Percentiles rank a stretch among this genome's conserved stretches.
phyloP scores from a whole-genome alignment of 2,329 filamentous ascomycete species.

The Talaromyces marneffei region DNA sequence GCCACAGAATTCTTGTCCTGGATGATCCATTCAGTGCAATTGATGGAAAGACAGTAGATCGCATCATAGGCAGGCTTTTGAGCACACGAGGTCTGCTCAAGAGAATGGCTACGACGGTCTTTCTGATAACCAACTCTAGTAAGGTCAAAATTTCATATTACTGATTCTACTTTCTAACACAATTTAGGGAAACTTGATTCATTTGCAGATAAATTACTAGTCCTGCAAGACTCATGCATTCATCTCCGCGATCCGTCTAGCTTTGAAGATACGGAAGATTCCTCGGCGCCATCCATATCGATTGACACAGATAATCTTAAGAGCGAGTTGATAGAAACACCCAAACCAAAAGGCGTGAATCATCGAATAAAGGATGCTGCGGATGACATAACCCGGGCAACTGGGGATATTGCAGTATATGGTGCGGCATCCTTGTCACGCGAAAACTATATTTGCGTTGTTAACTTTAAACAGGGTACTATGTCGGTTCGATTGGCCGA shows the following conservation, averaged over 20 bases:
- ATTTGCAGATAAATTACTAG: neutral
- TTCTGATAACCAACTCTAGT: conserved; percentile 11
- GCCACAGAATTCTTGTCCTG: neutral
- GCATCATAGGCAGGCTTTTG: conserved; percentile 1
- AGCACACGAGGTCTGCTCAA: conserved; percentile 2
- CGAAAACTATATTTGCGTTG: neutral
- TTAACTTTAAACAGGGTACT: neutral
- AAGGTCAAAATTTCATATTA: neutral
- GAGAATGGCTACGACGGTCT: neutral
- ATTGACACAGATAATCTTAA: neutral
- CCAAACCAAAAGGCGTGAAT: neutral
- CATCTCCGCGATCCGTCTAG: neutral
- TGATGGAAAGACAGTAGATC: neutral
- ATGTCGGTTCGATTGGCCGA: neutral
- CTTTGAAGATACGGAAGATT: neutral
- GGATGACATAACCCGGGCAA: neutral
- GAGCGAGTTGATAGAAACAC: neutral
- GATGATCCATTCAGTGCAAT: conserved; percentile 9
- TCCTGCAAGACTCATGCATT: neutral
- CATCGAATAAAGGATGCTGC: neutral
- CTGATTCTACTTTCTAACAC: neutral
- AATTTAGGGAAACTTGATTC: neutral
- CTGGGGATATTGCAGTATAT: neutral
- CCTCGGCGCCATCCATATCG: neutral
- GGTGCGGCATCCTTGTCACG: neutral